Evolutionary conservation across 306 rosid genomes (phyloP), one percentile per base, ranked within the genome.

Genomic region (Quercus variabilis): DNA sequence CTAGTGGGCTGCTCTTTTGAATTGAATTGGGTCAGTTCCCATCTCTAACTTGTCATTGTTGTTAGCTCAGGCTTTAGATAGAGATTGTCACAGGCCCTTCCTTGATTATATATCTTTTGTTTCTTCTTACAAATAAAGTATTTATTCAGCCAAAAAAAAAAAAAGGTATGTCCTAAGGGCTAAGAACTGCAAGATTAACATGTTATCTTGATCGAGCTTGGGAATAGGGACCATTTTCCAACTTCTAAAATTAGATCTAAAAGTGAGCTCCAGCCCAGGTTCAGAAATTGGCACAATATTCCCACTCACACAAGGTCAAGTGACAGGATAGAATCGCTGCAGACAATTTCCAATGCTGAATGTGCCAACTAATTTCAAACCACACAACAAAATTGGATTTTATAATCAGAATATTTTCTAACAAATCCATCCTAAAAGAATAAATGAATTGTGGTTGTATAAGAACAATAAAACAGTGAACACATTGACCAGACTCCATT

Each of bases 401-500:
- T 35, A 59, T 67, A 35, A 65, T 43, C 69, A 18, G 23, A 33
- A 67, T 18, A 46, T 73, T 69, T 8, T 60, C 71, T 38, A 43
- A 25, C 49, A 25, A 20, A 73, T 64, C 69, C 49, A 75, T 26
- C 59, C 74, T 79, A 79, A 82, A 85, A 77, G 76, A 77, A 78
- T 78, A 17, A 55, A 72, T 72, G 75, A 65, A 71, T 41, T 78
- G 77, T 23, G 70, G 64, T 77, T 69, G 4, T 33, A 54, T 55
- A 55, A 19, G 18, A 30, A 60, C 19, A 2, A 28, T 72, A 30
- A 35, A 38, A 58, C 23, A 56, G 25, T 26, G 82, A 56, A 19
- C 17, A 25, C 18, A 4, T 4, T 65, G 14, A 41, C 67, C 43
- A 60, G 12, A 11, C 12, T 28, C n/a, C 25, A 51, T 67, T 67